Percentiles rank a stretch among this genome's conserved stretches.
These are phyloP conservation scores for Aspergillus persii DNA, from an alignment of 2,329 filamentous ascomycete genomes.

Conservation along the genomic window DNA sequence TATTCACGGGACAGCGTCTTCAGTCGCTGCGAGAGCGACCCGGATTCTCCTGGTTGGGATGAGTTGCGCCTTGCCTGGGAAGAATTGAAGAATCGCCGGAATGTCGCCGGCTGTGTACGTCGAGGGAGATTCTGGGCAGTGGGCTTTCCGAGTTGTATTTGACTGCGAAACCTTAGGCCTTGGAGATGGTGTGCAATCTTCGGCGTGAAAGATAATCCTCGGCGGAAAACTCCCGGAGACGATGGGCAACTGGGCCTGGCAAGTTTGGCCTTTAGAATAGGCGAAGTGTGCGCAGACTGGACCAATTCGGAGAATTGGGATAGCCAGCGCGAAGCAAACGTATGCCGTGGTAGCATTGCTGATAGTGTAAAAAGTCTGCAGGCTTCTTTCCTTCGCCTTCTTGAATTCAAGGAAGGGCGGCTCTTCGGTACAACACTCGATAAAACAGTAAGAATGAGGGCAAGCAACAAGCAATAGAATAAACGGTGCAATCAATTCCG, in stretches of 20 bases:
- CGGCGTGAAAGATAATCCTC: constrained; percentile 3
- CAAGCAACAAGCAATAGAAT: no score
- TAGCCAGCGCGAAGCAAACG: constrained; percentile 22
- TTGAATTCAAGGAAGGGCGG: no score
- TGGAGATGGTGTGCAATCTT: not conserved
- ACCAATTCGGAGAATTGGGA: constrained; percentile 16
- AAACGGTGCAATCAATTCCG: no score
- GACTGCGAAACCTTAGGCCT: constrained; percentile 1
- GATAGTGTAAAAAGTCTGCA: not conserved
- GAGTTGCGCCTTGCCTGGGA: constrained; percentile 17
- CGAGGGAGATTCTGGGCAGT: not conserved
- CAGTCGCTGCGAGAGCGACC: constrained; percentile 66
- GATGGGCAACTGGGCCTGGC: not conserved
- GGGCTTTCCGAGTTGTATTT: not conserved
- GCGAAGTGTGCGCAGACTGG: constrained; percentile 4
- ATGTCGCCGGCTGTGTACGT: not conserved
- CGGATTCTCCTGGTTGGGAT: constrained; percentile 27
- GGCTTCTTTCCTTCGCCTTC: no score
- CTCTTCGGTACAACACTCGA: not conserved
- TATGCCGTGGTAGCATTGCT: constrained; percentile 11
- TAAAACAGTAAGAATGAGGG: no score
- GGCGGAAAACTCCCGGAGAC: constrained; percentile 1
- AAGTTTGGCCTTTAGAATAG: constrained; percentile 3
- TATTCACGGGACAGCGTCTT: constrained; percentile 88
- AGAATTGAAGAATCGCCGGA: constrained; percentile 27